Evolutionary conservation across 208 protist species (phyloP).

Genomic region (Acanthamoeba culbertsoni): DNA sequence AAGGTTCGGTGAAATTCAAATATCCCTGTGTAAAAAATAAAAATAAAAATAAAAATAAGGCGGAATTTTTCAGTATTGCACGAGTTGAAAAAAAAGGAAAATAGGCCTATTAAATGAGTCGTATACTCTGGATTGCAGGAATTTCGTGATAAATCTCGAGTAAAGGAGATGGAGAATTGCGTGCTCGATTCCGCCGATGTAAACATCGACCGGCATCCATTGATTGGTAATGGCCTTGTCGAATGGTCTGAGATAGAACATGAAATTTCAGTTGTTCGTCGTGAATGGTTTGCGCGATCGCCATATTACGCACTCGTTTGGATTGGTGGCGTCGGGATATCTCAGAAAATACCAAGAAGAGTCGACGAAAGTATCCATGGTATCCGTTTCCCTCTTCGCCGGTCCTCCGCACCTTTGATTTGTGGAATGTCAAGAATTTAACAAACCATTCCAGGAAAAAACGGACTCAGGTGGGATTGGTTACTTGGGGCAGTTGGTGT

Average conservation of each 20-base stretch:
- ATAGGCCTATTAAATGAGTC: too few species aligned
- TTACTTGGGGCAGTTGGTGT: slow-evolving; percentile 74
- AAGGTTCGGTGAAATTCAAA: slow-evolving; percentile 77
- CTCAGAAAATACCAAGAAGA: slow-evolving; percentile 90
- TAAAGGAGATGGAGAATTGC: slow-evolving; percentile 90
- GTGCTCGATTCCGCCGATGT: slow-evolving; percentile 90
- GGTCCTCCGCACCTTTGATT: slow-evolving; percentile 61
- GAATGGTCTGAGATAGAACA: slow-evolving; percentile 52
- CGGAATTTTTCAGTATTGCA: neutral
- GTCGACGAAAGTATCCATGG: slow-evolving; percentile 91
- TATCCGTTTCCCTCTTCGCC: slow-evolving; percentile 86
- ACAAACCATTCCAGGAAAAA: neutral
- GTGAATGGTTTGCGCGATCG: too few species aligned
- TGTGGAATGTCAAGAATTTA: neutral
- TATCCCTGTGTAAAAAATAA: neutral
- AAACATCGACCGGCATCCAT: slow-evolving; percentile 85
- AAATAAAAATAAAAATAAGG: neutral
- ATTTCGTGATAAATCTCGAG: slow-evolving; percentile 87
- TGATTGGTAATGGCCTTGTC: slow-evolving; percentile 63
- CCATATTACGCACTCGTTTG: neutral
- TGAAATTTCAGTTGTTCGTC: neutral
- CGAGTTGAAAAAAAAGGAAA: neutral
- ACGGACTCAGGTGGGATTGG: neutral
- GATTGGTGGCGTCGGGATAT: slow-evolving; percentile 82
- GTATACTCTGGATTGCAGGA: slow-evolving; percentile 56